A percentile compares a stretch with the other conserved stretches of the same genome.
These are phyloP conservation scores for Neopestalotiopsis sp. DNA, from an alignment of 2,329 filamentous ascomycete species.

Conservation along the genomic window DNA sequence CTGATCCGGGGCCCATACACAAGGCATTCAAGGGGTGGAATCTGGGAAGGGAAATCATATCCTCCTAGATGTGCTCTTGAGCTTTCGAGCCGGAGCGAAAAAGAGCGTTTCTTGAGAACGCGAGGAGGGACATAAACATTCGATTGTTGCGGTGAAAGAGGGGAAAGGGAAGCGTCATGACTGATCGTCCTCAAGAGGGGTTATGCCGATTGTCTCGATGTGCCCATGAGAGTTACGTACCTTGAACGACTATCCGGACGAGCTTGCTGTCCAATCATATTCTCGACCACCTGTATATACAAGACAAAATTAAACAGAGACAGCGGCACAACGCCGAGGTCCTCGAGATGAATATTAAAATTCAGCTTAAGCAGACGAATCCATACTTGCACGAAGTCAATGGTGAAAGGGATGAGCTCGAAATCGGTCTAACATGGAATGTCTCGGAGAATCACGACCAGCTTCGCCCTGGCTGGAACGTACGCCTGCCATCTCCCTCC, in stretches of 20 bases:
- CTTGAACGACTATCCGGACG: background rate
- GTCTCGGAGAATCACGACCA: conserved; percentile 22
- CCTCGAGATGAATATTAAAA: conserved; percentile 32
- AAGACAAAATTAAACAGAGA: conserved; percentile 6
- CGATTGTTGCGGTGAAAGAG: conserved; percentile 1
- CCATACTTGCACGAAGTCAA: conserved; percentile 14
- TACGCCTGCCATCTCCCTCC: background rate
- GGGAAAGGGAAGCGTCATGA: conserved; percentile 1
- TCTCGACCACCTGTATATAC: conserved; percentile 15
- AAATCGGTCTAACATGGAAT: conserved; percentile 20
- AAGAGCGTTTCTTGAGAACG: background rate
- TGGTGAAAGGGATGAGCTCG: conserved; percentile 18
- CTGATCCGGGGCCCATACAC: background rate
- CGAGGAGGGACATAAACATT: background rate
- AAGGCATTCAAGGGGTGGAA: background rate
- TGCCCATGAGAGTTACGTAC: conserved; percentile 1
- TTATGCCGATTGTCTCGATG: background rate
- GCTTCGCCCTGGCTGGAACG: conserved; percentile 18
- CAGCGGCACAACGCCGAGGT: conserved; percentile 23
- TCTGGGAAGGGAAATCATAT: background rate
- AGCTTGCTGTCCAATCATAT: background rate
- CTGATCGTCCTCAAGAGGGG: background rate
- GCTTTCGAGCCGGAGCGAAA: background rate
- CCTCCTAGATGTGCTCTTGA: background rate
- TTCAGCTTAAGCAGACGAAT: conserved; percentile 26